Evolutionary conservation across 2,329 filamentous ascomycete species (phyloP).

Genomic region (Arthroderma sp.): DNA sequence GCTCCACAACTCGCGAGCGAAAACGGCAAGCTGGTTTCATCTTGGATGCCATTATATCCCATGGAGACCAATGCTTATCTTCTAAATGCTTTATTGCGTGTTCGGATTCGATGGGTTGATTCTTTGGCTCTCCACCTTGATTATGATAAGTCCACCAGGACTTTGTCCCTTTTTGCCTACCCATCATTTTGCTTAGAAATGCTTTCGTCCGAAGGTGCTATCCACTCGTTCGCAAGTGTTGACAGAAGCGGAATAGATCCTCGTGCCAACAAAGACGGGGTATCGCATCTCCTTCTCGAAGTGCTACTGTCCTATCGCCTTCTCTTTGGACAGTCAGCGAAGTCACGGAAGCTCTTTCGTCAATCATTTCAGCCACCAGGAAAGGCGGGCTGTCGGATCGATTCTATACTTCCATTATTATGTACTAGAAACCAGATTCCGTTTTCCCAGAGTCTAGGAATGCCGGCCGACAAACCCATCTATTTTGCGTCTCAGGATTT

Average conservation of each 20-base stretch:
- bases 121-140: background rate
- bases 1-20: background rate
- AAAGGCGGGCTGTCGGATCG: background rate
- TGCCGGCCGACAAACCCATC: background rate
- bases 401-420: background rate
- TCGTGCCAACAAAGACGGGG: background rate
- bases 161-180: background rate
- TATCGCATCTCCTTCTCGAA: background rate
- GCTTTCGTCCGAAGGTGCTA: background rate
- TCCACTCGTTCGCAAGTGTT: background rate
- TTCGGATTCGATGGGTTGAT: slow-evolving; percentile 5
- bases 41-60: background rate
- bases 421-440: background rate
- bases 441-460: background rate
- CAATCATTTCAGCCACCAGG: background rate
- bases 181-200: background rate
- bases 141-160: background rate
- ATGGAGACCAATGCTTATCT: slow-evolving; percentile 1
- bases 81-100: background rate
- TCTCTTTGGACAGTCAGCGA: background rate
- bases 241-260: background rate
- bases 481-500: slow-evolving; percentile 4
- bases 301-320: background rate
- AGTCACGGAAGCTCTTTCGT: background rate
- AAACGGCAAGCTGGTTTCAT: background rate